Evolutionary conservation across 805 yeast genomes (phyloP).

Genomic region (Suhomyces vadensis): DNA sequence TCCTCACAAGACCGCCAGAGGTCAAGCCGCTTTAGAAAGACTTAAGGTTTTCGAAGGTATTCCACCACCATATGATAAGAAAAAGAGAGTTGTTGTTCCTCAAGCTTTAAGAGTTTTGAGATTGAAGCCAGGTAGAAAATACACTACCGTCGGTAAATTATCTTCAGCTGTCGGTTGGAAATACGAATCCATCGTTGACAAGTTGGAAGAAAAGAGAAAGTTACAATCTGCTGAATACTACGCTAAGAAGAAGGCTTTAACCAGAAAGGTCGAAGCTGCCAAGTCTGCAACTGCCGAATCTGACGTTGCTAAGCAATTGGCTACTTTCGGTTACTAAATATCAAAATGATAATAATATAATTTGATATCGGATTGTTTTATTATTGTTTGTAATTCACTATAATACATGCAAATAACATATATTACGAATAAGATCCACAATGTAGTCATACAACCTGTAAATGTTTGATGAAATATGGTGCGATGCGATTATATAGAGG

Average conservation of each 20-base stretch:
- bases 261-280: constrained; percentile 89
- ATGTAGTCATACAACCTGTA: no score
- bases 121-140: constrained; percentile 99
- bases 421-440: neutral
- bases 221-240: constrained; percentile 98
- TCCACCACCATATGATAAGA: constrained; percentile 99
- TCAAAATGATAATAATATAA: constrained; percentile 7
- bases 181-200: constrained; percentile 96
- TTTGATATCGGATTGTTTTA: constrained; percentile 7
- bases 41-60: constrained; percentile 99
- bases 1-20: constrained; percentile 99
- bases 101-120: constrained; percentile 99
- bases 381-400: constrained; percentile 7
- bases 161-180: constrained; percentile 99
- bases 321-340: constrained; percentile 92
- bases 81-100: constrained; percentile 99
- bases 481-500: no score
- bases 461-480: no score
- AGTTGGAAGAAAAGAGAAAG: constrained; percentile 99
- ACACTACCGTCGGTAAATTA: constrained; percentile 97
- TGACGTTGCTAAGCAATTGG: constrained; percentile 89
- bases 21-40: constrained; percentile 99
- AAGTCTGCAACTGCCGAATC: constrained; percentile 84
- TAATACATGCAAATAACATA: constrained; percentile 11
- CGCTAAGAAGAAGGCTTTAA: constrained; percentile 96